A percentile compares a stretch with the other conserved stretches of the same genome.
Conservation (phyloP, 2,329 filamentous ascomycete species). For the Pestalotiopsis sp. region DNA sequence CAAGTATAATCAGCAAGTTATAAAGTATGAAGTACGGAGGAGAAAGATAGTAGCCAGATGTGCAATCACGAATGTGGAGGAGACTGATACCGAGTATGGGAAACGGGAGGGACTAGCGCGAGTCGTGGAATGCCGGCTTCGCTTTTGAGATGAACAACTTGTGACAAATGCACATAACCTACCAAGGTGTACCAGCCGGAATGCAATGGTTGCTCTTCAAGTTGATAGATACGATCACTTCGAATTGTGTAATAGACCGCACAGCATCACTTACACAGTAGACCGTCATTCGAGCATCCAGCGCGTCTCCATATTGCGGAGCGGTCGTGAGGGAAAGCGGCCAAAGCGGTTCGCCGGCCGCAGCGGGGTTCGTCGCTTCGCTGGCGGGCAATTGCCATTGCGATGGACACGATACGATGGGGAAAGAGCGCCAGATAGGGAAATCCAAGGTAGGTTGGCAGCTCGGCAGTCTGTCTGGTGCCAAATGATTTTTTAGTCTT, state of each 20-base stretch:
- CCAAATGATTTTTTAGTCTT: background rate
- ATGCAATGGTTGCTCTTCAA: too few species aligned
- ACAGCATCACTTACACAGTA: too few species aligned
- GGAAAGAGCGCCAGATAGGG: background rate
- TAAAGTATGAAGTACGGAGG: background rate
- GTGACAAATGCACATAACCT: background rate
- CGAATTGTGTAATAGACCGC: background rate
- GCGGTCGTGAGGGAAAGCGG: background rate
- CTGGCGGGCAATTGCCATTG: background rate
- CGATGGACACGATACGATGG: background rate
- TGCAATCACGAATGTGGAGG: background rate
- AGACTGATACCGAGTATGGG: background rate
- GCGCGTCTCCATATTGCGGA: background rate
- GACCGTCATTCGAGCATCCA: too few species aligned
- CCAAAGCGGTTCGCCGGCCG: background rate
- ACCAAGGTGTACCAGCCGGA: too few species aligned
- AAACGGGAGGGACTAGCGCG: conserved; percentile 5
- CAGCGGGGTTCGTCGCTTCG: background rate
- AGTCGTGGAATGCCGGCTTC: conserved; percentile 7
- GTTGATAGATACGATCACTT: background rate
- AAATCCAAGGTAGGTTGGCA: background rate
- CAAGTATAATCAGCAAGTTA: background rate
- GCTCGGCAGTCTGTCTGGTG: background rate
- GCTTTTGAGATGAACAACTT: background rate
- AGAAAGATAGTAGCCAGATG: background rate